phyloP scores from a whole-genome alignment of 345 rosid species.

The Syzygium oleosum region DNA sequence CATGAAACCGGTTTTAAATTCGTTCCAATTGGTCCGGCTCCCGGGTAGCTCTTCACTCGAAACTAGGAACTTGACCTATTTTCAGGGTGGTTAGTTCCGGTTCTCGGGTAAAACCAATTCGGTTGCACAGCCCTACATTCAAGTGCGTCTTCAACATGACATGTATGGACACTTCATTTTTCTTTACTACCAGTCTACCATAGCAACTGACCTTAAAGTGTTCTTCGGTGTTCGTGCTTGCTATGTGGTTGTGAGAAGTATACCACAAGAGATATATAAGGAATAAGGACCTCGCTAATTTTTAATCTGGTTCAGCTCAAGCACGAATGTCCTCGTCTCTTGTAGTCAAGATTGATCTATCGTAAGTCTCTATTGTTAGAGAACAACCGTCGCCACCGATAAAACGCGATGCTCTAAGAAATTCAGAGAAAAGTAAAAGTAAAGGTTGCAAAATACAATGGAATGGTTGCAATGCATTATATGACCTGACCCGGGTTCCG shows the following conservation, averaged over 20 bases:
- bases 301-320: background rate
- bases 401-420: background rate
- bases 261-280: background rate
- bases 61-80: too few relatives aligned
- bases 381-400: background rate
- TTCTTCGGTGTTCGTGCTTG: background rate
- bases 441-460: background rate
- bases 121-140: background rate
- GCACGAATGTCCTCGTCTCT: background rate
- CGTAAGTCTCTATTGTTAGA: background rate
- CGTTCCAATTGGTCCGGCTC: too few relatives aligned
- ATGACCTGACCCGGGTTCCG: background rate
- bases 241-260: background rate
- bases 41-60: too few relatives aligned
- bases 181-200: background rate
- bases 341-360: background rate
- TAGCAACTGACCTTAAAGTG: background rate
- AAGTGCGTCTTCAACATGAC: background rate
- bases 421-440: background rate
- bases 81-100: too few relatives aligned
- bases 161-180: background rate
- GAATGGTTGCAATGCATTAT: background rate
- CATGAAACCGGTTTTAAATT: background rate
- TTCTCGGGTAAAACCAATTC: background rate
- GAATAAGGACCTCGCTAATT: background rate